phyloP scores from a whole-genome alignment of 805 yeast species.

The Tetrapisispora iriomotensis region DNA sequence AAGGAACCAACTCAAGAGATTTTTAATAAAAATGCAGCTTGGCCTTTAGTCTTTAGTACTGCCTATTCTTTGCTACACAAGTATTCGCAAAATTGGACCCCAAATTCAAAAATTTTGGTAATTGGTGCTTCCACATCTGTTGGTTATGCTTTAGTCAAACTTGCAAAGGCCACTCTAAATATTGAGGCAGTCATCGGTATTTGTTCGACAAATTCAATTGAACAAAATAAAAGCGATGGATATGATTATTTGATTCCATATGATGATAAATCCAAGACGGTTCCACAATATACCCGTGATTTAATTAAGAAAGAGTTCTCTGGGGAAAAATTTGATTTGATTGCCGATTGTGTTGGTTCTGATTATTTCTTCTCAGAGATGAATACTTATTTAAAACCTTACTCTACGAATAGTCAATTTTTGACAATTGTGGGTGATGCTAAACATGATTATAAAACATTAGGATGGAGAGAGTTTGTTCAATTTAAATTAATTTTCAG shows the following conservation, averaged over 20 bases:
- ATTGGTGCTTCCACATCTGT: constrained; percentile 71
- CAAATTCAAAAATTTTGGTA: constrained; percentile 43
- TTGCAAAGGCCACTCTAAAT: constrained; percentile 40
- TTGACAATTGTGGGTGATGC: constrained; percentile 50
- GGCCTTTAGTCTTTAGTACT: constrained; percentile 56
- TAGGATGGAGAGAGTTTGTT: constrained; percentile 1
- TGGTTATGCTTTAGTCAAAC: constrained; percentile 46
- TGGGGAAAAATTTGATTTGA: constrained; percentile 45
- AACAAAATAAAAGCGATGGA: constrained; percentile 39
- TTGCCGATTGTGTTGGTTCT: constrained; percentile 60
- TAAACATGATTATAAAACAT: constrained; percentile 23
- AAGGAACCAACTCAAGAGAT: constrained; percentile 1
- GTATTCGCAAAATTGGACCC: constrained; percentile 30
- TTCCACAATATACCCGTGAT: constrained; percentile 29
- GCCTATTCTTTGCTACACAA: constrained; percentile 37
- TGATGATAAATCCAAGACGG: constrained; percentile 30
- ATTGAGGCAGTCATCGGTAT: constrained; percentile 47
- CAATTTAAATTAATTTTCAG: constrained; percentile 10
- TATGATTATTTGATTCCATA: constrained; percentile 54
- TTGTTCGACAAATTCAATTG: constrained; percentile 42
- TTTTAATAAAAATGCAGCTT: constrained; percentile 36
- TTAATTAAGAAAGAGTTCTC: constrained; percentile 22
- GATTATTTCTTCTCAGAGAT: constrained; percentile 38
- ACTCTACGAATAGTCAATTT: constrained; percentile 39
- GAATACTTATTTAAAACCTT: constrained; percentile 36